Conservation (phyloP, 1,284 basidiomycete genomes). For the Microbotryomycetes sp. region DNA sequence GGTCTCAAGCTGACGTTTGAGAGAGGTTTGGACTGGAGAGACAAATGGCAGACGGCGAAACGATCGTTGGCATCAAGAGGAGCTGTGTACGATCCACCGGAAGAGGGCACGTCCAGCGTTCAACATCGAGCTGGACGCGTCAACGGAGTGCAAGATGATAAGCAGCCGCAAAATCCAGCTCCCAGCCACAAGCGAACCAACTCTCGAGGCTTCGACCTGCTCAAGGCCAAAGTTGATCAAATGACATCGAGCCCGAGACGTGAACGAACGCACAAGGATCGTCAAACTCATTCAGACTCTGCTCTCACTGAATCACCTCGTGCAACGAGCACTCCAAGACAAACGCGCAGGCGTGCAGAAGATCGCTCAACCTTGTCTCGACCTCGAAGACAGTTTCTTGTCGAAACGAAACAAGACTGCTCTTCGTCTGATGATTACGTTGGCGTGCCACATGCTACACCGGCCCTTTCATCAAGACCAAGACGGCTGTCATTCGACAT, state of each 20-base stretch:
- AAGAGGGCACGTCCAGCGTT: too few species aligned
- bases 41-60: slow-evolving; percentile 26
- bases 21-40: slow-evolving; percentile 19
- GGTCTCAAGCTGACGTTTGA: slow-evolving; percentile 15
- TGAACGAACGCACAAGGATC: neutral
- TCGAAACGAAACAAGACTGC: neutral
- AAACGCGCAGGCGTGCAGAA: neutral
- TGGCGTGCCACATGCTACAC: slow-evolving; percentile 14
- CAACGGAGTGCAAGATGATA: too few species aligned
- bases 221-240: slow-evolving; percentile 5
- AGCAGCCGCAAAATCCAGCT: too few species aligned
- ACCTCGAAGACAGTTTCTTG: slow-evolving; percentile 5
- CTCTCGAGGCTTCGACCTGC: neutral
- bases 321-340: neutral
- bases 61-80: neutral
- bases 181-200: too few species aligned
- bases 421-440: slow-evolving; percentile 26
- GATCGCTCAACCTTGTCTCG: neutral
- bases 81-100: neutral
- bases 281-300: neutral
- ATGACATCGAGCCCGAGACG: slow-evolving; percentile 1
- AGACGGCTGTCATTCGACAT: neutral
- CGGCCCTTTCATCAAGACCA: neutral
- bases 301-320: neutral
- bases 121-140: neutral